Percentiles rank a stretch among this genome's conserved stretches.
These are phyloP conservation scores for Globisporangium abappressorium DNA, from an alignment of 352 stramenopile species.

Conservation along the genomic window DNA sequence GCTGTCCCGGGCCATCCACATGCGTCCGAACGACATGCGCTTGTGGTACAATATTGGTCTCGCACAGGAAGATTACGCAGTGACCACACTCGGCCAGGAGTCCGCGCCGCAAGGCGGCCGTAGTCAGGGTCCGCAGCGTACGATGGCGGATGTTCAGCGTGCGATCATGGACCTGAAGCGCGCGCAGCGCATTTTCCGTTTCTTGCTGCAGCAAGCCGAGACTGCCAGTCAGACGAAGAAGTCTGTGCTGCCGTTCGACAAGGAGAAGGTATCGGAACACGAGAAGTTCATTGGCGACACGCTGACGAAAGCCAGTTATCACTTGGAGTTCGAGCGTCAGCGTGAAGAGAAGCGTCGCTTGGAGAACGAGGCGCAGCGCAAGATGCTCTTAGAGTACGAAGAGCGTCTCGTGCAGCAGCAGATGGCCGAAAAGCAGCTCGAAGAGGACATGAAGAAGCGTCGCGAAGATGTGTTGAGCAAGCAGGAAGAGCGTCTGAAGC, in stretches of 20 bases:
- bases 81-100: conserved; percentile 77
- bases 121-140: conserved; percentile 56
- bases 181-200: conserved; percentile 81
- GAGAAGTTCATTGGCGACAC: conserved; percentile 87
- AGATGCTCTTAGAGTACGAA: conserved; percentile 80
- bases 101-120: conserved; percentile 35
- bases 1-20: conserved; percentile 73
- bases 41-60: conserved; percentile 87
- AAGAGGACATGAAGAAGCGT: conserved; percentile 61
- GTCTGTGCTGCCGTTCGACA: conserved; percentile 68
- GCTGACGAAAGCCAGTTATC: conserved; percentile 82
- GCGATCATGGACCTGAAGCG: conserved; percentile 84
- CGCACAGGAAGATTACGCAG: conserved; percentile 84
- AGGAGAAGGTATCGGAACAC: conserved; percentile 86
- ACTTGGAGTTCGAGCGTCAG: conserved; percentile 88
- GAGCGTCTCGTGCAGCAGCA: conserved; percentile 69
- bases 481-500: conserved; percentile 81
- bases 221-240: conserved; percentile 56
- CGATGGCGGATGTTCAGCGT: conserved; percentile 87
- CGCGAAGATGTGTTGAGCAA: conserved; percentile 73
- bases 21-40: conserved; percentile 74
- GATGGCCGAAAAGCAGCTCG: conserved; percentile 39
- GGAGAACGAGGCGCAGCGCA: conserved; percentile 79
- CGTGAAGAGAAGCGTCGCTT: conserved; percentile 81
- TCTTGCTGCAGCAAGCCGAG: conserved; percentile 71